A percentile compares a stretch with the other conserved stretches of the same genome.
phyloP scores from a whole-genome alignment of 345 rosid species.

The Theobroma cacao region DNA sequence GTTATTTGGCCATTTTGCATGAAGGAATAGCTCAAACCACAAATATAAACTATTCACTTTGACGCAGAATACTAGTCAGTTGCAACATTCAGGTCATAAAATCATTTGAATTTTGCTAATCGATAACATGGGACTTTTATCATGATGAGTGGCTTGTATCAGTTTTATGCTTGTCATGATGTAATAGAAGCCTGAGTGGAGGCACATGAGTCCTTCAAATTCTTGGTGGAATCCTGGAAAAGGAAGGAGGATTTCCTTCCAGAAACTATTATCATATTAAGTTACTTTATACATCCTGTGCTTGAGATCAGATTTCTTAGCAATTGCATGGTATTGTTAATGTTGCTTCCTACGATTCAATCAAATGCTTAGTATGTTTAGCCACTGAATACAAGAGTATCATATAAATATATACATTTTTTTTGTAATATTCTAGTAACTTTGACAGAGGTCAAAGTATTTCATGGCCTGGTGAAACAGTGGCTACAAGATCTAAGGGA shows the following conservation, averaged over 20 bases:
- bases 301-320: background rate
- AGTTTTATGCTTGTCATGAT: background rate
- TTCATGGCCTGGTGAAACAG: constrained; percentile 64
- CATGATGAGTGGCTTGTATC: background rate
- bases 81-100: background rate
- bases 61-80: background rate
- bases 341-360: background rate
- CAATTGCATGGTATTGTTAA: background rate
- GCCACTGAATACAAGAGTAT: background rate
- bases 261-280: background rate
- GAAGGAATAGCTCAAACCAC: background rate
- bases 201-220: background rate
- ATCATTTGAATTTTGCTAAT: background rate
- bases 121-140: background rate
- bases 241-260: background rate
- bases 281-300: background rate
- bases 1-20: background rate
- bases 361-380: background rate
- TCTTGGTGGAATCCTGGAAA: background rate
- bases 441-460: constrained; percentile 51
- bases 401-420: background rate
- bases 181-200: background rate
- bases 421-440: constrained; percentile 5
- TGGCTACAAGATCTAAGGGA: constrained; percentile 80
- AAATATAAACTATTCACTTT: background rate